Evolutionary conservation across 768 basidiomycete species (phyloP).

Genomic region (Tremella yokohamensis): DNA sequence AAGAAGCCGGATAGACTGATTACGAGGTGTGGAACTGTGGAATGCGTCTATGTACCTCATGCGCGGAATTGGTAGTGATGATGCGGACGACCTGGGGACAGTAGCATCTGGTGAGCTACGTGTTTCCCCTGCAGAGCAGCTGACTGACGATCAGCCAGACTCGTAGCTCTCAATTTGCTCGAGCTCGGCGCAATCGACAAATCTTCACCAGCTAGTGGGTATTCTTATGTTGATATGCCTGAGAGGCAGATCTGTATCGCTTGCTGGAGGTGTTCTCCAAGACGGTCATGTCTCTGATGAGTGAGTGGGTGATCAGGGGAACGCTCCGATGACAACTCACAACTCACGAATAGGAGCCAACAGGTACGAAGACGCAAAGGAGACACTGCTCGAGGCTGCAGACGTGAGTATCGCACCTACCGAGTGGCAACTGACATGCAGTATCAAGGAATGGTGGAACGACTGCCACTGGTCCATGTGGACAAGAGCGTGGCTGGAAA

Average conservation of each 20-base stretch:
- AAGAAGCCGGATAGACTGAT: no score
- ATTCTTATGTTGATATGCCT: not conserved
- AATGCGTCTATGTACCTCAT: not conserved
- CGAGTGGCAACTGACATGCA: not conserved
- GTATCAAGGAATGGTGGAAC: constrained; percentile 2
- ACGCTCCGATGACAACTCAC: no score
- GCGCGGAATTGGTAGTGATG: no score
- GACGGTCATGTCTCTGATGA: not conserved
- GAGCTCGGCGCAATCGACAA: no score
- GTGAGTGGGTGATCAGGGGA: no score
- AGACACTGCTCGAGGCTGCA: not conserved
- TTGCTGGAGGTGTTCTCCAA: not conserved
- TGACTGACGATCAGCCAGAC: no score
- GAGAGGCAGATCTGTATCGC: not conserved
- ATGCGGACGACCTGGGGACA: no score
- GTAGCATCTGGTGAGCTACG: no score
- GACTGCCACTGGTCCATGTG: not conserved
- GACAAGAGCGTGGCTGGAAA: not conserved
- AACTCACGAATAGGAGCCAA: not conserved
- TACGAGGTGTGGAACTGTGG: not conserved
- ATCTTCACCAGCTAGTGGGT: no score
- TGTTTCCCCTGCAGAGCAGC: no score
- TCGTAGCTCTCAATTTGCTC: no score
- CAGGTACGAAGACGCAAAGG: not conserved
- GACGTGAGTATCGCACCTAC: not conserved